A percentile compares a stretch with the other conserved stretches of the same genome.
These are phyloP conservation scores for Cordyceps pruinosa DNA, from an alignment of 2,329 filamentous ascomycete species.

Conservation along the genomic window DNA sequence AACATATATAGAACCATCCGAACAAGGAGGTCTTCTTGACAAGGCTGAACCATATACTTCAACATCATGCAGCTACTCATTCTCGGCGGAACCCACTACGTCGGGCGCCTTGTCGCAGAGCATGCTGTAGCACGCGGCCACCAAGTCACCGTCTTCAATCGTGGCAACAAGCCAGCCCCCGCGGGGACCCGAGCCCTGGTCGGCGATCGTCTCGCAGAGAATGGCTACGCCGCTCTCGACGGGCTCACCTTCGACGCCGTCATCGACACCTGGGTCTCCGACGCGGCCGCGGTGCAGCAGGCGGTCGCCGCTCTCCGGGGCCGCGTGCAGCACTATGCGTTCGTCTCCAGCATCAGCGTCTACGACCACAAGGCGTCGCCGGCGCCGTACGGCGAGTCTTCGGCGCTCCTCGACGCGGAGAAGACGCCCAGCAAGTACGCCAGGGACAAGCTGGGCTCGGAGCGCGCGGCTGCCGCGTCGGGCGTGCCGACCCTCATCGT, in stretches of 20 bases:
- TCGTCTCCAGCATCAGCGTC: constrained; percentile 15
- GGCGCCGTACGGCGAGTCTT: constrained; percentile 10
- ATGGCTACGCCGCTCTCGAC: constrained; percentile 10
- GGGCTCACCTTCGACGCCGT: constrained; percentile 15
- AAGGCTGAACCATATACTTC: not conserved
- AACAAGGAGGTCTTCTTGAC: too few relatives aligned
- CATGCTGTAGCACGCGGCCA: constrained; percentile 15
- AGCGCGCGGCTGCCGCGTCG: not conserved
- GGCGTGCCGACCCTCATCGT: constrained; percentile 10
- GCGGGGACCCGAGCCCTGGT: constrained; percentile 12
- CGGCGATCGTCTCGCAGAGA: constrained; percentile 15
- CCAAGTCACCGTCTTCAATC: constrained; percentile 15
- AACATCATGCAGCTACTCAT: constrained; percentile 16
- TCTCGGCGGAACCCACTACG: constrained; percentile 17
- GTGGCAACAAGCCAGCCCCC: constrained; percentile 12
- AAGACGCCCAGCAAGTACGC: not conserved
- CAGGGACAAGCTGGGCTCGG: constrained; percentile 11
- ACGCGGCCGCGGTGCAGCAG: constrained; percentile 13
- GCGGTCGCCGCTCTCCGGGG: constrained; percentile 15
- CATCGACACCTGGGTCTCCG: constrained; percentile 16
- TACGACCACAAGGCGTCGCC: constrained; percentile 10
- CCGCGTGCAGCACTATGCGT: constrained; percentile 15
- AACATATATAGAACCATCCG: too few relatives aligned
- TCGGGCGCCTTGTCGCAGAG: constrained; percentile 13
- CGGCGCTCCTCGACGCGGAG: constrained; percentile 10